Conservation (phyloP, 305 asterid species). For the Coffea humblotiana region DNA sequence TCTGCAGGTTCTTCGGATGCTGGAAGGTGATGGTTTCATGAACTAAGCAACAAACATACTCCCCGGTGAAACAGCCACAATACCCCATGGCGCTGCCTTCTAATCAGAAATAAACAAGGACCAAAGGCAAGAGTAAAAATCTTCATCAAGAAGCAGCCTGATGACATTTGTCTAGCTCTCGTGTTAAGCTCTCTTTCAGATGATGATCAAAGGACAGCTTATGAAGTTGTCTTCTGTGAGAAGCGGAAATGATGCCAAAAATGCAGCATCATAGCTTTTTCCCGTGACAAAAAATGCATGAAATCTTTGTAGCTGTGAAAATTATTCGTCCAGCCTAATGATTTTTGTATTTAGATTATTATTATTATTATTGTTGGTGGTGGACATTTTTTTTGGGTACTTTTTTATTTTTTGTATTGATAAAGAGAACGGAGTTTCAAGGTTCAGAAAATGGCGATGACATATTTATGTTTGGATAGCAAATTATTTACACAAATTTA, state of each 20-base stretch:
- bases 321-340: not conserved
- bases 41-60: slow-evolving; percentile 14
- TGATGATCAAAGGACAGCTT: not conserved
- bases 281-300: not conserved
- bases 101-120: not conserved
- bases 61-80: not conserved
- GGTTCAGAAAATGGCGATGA: not conserved
- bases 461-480: no score
- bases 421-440: not conserved
- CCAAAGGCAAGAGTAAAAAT: not conserved
- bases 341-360: not conserved
- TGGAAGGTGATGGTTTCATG: slow-evolving; percentile 57
- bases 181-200: not conserved
- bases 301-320: not conserved
- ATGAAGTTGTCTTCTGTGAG: not conserved
- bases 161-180: not conserved
- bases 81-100: not conserved
- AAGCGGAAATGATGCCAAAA: not conserved
- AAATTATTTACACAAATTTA: no score
- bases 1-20: slow-evolving; percentile 60
- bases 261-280: not conserved
- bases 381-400: no score
- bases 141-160: not conserved
- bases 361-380: not conserved
- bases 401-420: not conserved